Evolutionary conservation across 2,329 filamentous ascomycete genomes (phyloP), one percentile per base, ranked within the genome.

Genomic region (Chrysoporthe austroafricana): DNA sequence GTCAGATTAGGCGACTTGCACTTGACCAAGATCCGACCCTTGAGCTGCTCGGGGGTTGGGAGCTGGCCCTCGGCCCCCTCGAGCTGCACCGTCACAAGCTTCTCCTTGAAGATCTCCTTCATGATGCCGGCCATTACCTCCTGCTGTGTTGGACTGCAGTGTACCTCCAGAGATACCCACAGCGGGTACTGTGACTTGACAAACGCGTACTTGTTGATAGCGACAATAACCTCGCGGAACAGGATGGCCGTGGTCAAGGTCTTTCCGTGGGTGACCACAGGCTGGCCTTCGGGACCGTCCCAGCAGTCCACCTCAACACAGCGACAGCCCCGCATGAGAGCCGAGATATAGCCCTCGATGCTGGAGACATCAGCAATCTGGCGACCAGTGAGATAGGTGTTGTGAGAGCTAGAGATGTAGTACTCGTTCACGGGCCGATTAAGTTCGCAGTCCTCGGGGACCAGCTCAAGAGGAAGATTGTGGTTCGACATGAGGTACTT

Each of bases 241-340:
- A 92, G 88, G 66, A 98, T 94, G 68, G 92, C 90, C 14, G 89
- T 95, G 0, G 96, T 98, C 79, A 96, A 85, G 0, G 94, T 97
- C 68, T 90, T 90, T 34, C 96, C 96, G 74, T 99, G 96, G 70
- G 93, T 94, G 43, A 99, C 96, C 64, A 94, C 88, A 0, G 96
- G 96, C 74, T 93, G 88, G 50, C 93, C 93, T 76, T 97, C 91
- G 63, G 88, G 86, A 18, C 96, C 96, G 78, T 99, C 94, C 96
- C 96, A 99, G 79, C 95, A 98, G 79, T 99, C 96, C 63, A 99
- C 93, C 80, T 99, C 96, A 58, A 99, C 90, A 77, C 96, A 98
- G 62, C 96, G 91, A 77, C 96, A 99, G 9, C 94, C 94, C 69
- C 92, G 91, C 71, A 92, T 90, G 7, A 99, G 85, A 3, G 94